Percentiles rank a stretch among this genome's conserved stretches.
phyloP scores from a whole-genome alignment of 1,139 yeast species.

The Spathaspora sp. region DNA sequence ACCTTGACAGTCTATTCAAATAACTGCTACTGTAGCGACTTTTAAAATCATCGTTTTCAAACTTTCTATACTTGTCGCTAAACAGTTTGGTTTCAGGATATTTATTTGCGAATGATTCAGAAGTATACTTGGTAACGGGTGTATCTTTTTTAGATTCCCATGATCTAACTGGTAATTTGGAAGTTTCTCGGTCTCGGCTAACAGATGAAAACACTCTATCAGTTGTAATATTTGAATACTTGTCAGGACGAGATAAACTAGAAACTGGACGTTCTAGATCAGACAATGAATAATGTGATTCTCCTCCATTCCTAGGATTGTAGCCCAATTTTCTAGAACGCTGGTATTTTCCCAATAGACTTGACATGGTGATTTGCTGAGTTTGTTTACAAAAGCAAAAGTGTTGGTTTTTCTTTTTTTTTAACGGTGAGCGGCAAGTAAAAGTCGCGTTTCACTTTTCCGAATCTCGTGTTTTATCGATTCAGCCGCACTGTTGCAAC shows the following conservation, averaged over 20 bases:
- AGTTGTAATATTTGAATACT: neutral
- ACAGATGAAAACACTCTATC: neutral
- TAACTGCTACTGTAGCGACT: neutral
- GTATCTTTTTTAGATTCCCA: neutral
- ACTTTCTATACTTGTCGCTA: neutral
- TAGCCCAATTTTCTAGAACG: constrained; percentile 1
- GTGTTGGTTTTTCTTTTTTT: neutral
- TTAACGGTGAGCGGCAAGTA: neutral
- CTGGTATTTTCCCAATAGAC: constrained; percentile 3
- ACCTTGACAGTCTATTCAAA: neutral
- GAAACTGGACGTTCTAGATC: neutral
- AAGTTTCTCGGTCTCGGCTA: neutral
- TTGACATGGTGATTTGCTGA: constrained; percentile 1
- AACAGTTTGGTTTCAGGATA: neutral
- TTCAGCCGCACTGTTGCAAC: neutral
- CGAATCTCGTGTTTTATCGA: neutral
- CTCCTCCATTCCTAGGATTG: neutral
- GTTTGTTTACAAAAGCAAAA: neutral
- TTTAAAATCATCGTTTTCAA: neutral
- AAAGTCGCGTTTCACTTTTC: constrained; percentile 1
- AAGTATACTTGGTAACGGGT: neutral
- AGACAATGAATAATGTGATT: constrained; percentile 1
- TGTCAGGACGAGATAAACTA: neutral
- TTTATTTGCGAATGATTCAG: neutral
- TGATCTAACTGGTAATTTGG: neutral